Percentiles rank a stretch among this genome's conserved stretches.
phyloP scores from a whole-genome alignment of 2,329 filamentous ascomycete genomes.

The Chaetomiaceae sp. region DNA sequence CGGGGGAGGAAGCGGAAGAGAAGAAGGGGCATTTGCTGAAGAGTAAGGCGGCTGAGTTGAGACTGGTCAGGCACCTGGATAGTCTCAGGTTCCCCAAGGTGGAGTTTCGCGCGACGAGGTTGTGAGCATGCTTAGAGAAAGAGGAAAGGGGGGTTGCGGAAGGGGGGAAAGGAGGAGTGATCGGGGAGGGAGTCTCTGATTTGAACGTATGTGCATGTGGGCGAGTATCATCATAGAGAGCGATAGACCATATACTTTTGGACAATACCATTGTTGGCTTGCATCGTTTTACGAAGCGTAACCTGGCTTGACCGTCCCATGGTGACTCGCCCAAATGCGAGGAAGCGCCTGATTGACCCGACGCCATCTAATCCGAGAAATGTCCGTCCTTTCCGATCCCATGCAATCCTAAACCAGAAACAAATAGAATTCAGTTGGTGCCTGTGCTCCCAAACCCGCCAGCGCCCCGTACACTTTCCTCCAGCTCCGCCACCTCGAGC shows the following conservation, averaged over 20 bases:
- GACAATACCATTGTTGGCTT: background rate
- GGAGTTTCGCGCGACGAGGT: constrained; percentile 54
- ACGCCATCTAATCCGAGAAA: background rate
- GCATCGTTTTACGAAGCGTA: background rate
- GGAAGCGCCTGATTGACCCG: background rate
- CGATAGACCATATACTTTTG: constrained; percentile 7
- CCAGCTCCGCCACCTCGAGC: constrained; percentile 79
- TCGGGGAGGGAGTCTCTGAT: background rate
- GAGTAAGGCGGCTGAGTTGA: constrained; percentile 85
- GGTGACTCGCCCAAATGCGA: background rate
- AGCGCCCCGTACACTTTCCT: constrained; percentile 83
- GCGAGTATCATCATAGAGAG: constrained; percentile 9
- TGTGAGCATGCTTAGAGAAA: constrained; percentile 34
- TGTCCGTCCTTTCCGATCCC: background rate
- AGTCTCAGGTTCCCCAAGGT: constrained; percentile 63
- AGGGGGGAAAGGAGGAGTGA: too few species aligned
- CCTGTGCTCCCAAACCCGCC: constrained; percentile 71
- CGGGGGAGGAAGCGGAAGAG: constrained; percentile 46
- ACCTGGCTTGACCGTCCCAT: background rate
- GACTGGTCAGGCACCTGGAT: constrained; percentile 69
- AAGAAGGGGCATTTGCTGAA: constrained; percentile 61
- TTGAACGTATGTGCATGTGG: background rate
- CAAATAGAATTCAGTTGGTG: background rate
- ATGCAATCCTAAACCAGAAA: background rate
- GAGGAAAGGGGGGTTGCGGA: too few species aligned